Evolutionary conservation across 768 basidiomycete species (phyloP), one percentile per base, ranked within the genome.

Genomic region (Xerocomellus amylosporus): DNA sequence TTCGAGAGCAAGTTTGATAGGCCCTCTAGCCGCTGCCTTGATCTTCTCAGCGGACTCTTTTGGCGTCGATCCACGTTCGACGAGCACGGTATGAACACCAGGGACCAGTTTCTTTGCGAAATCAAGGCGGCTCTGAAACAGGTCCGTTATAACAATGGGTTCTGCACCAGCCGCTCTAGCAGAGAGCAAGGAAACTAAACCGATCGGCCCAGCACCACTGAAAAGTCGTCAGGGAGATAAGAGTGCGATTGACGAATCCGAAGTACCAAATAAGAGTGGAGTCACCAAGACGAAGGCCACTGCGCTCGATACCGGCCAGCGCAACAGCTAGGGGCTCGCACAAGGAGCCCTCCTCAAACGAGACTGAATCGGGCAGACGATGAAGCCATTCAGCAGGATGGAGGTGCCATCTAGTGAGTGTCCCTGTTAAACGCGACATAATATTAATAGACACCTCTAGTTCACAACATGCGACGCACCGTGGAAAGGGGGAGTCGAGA

Each of bases 381-480:
- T 87, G 86, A 17, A 86, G 75, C 85, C 80, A 87, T 57, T 83
- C 79, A 5, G 83, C 83, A 9, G 84, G 84, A 56, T 86, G 84
- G 30, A 86, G 69, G 61, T 86, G 84, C 80, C 81, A 86, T 52
- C 84, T 76, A 15, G 82, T 83, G 42, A 86, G 65, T 40, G 84
- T 85, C 43, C 84, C 84, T 85, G 53, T 22, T 30, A 34, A 37
- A 49, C 12, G 13, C 17, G 44, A 43, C 15, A 41, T 3, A 4
- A 17, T 9, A 15, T 58, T 30, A 54, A 33, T 12, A 13, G 14
- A 17, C 8, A 46, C n/a, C 26, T 43, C n/a, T 5, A 13, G 19
- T 40, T 26, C 33, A 38, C 7, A 30, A 44, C 28, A 19, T 17
- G 14, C 20, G 20, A 20, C 68, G 31, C 55, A 82, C 84, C 84